A percentile compares a stretch with the other conserved stretches of the same genome.
phyloP scores from a whole-genome alignment of 331 rosid genomes.

The Stylosanthes scabra region DNA sequence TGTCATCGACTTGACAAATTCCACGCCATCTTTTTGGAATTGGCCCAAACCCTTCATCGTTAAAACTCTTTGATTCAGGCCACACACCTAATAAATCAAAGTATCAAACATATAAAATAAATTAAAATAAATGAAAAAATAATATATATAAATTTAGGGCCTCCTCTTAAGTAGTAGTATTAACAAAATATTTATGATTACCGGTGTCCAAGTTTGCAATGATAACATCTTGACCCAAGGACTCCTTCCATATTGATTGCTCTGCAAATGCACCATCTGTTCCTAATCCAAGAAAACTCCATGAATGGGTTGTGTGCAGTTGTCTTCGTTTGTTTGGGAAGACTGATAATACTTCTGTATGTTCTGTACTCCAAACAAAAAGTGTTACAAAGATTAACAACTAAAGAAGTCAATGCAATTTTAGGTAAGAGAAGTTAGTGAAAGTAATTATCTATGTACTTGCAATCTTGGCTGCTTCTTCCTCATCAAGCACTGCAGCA shows the following conservation, averaged over 20 bases:
- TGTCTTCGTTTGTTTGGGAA: constrained; percentile 51
- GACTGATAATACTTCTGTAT: constrained; percentile 65
- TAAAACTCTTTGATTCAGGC: constrained; percentile 84
- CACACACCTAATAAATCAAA: constrained; percentile 59
- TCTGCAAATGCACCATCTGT: constrained; percentile 36
- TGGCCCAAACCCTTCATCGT: constrained; percentile 65
- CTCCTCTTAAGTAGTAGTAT: no score
- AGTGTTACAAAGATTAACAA: background rate
- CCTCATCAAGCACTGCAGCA: constrained; percentile 51
- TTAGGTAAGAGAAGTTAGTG: no score
- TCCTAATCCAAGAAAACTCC: constrained; percentile 71
- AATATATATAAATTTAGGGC: no score
- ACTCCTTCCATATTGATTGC: constrained; percentile 57
- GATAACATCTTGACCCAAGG: constrained; percentile 62
- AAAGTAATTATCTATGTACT: constrained; percentile 10
- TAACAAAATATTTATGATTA: constrained; percentile 1
- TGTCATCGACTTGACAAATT: constrained; percentile 39
- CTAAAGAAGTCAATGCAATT: no score
- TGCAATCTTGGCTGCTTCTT: constrained; percentile 38
- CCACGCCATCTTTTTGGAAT: constrained; percentile 73
- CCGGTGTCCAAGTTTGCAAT: constrained; percentile 77
- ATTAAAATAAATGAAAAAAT: no score
- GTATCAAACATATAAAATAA: background rate
- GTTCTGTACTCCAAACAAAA: constrained; percentile 38
- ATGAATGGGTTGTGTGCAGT: constrained; percentile 68